Conservation (phyloP, 495 filamentous ascomycete species). For the Penicillium atrosanguineum region DNA sequence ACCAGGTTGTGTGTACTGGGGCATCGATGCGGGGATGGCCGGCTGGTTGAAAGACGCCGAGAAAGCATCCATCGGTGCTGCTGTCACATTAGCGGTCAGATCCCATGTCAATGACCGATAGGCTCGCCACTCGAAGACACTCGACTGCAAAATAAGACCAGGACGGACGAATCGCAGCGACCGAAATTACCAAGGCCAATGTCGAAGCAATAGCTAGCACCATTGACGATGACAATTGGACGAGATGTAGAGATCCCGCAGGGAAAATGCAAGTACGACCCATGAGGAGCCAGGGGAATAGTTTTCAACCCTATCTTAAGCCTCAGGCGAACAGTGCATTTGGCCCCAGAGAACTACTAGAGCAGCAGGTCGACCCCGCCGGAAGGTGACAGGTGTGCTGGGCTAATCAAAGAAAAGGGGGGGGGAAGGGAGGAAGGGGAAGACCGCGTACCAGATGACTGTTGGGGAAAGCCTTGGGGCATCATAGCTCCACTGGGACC, state of each 20-base stretch:
- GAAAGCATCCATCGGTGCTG: constrained; percentile 44
- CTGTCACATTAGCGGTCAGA: constrained; percentile 15
- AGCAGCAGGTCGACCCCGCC: constrained; percentile 6
- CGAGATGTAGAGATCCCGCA: constrained; percentile 5
- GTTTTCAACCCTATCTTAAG: constrained; percentile 1
- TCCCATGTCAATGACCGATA: constrained; percentile 8
- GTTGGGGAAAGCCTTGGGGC: constrained; percentile 39
- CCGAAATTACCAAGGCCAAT: constrained; percentile 3
- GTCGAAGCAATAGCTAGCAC: constrained; percentile 2
- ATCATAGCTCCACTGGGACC: constrained; percentile 46
- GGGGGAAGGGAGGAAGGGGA: constrained; percentile 14
- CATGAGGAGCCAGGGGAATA: constrained; percentile 2
- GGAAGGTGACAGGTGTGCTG: constrained; percentile 1
- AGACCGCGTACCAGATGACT: constrained; percentile 37
- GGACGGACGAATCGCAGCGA: constrained; percentile 3
- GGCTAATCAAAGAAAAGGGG: constrained; percentile 7
- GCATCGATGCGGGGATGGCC: constrained; percentile 34
- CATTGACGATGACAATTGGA: constrained; percentile 4
- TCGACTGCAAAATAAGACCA: constrained; percentile 2
- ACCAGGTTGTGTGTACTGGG: constrained; percentile 35
- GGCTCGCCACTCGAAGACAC: not conserved
- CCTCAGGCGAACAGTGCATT: constrained; percentile 1
- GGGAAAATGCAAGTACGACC: not conserved
- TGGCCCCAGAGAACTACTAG: not conserved
- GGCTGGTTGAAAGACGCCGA: constrained; percentile 40